Conservation (phyloP, 306 rosid genomes). For the Quercus alba region DNA sequence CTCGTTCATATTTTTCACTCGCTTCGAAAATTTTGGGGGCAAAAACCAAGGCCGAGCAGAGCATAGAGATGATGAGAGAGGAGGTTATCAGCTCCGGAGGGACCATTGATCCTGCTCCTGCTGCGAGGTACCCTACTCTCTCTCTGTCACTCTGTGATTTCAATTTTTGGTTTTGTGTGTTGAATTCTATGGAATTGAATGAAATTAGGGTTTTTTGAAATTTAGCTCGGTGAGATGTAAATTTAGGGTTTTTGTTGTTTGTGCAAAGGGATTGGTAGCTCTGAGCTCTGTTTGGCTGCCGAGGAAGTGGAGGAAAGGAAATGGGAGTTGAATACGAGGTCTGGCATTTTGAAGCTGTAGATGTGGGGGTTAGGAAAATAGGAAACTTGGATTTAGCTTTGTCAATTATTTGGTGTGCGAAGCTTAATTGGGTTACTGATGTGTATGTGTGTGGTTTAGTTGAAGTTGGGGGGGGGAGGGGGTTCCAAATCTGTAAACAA, state of each 20-base stretch:
- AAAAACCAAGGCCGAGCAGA: neutral
- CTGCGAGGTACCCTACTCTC: conserved; percentile 61
- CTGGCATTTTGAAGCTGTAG: neutral
- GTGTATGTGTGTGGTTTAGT: neutral
- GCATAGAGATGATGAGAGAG: conserved; percentile 62
- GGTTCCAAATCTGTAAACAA: neutral
- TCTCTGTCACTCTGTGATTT: neutral
- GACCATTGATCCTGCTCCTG: conserved; percentile 78
- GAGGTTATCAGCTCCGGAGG: conserved; percentile 98
- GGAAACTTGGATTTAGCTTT: neutral
- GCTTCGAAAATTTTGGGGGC: neutral
- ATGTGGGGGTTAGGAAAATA: neutral
- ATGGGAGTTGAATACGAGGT: neutral
- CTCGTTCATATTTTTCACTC: neutral
- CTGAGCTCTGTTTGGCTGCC: neutral
- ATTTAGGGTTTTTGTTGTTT: conserved; percentile 13
- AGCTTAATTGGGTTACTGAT: neutral
- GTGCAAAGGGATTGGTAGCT: conserved; percentile 2
- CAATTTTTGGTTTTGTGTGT: conserved; percentile 23
- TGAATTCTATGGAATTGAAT: conserved; percentile 1
- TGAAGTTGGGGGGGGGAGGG: neutral
- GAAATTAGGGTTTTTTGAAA: conserved; percentile 31
- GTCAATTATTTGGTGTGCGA: neutral
- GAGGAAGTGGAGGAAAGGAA: neutral
- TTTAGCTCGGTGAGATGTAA: neutral